Evolutionary conservation across 2,329 filamentous ascomycete species (phyloP).

Genomic region (Emmonsiellopsis sp.): DNA sequence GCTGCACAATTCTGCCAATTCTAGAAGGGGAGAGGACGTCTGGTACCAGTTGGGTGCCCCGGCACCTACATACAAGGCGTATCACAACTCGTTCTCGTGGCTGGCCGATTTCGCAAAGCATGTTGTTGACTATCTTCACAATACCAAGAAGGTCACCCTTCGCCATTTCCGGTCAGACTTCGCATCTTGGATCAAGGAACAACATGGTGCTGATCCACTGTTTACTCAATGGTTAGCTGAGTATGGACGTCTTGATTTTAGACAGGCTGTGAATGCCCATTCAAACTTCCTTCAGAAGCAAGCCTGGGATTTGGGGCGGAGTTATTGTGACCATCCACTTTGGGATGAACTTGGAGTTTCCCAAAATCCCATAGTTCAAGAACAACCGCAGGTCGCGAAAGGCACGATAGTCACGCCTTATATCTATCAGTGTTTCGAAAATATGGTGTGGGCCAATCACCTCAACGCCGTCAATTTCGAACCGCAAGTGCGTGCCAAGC

Average conservation of each 20-base stretch:
- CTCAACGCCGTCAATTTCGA: slow-evolving; percentile 18
- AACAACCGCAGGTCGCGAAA: slow-evolving; percentile 7
- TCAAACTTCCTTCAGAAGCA: slow-evolving; percentile 59
- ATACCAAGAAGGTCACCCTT: slow-evolving; percentile 37
- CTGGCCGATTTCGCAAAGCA: slow-evolving; percentile 63
- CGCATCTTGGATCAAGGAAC: slow-evolving; percentile 43
- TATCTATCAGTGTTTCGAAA: slow-evolving; percentile 53
- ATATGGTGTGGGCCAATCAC: slow-evolving; percentile 48
- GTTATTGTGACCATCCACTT: slow-evolving; percentile 34
- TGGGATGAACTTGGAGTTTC: slow-evolving; percentile 44
- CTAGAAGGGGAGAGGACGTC: slow-evolving; percentile 27
- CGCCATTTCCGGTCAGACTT: slow-evolving; percentile 52
- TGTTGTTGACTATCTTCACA: slow-evolving; percentile 55
- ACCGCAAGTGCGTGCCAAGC: slow-evolving; percentile 33
- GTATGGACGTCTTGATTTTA: slow-evolving; percentile 50
- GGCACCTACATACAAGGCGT: slow-evolving; percentile 52
- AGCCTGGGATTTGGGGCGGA: slow-evolving; percentile 41
- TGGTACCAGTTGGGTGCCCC: slow-evolving; percentile 58
- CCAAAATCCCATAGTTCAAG: slow-evolving; percentile 19
- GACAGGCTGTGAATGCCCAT: slow-evolving; percentile 51
- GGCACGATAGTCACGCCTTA: slow-evolving; percentile 63
- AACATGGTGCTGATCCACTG: slow-evolving; percentile 33
- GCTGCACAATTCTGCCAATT: slow-evolving; percentile 11
- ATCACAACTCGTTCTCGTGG: slow-evolving; percentile 59
- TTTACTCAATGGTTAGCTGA: slow-evolving; percentile 50